phyloP scores from a whole-genome alignment of 306 rosid genomes.

The Casuarina cunninghamiana region DNA sequence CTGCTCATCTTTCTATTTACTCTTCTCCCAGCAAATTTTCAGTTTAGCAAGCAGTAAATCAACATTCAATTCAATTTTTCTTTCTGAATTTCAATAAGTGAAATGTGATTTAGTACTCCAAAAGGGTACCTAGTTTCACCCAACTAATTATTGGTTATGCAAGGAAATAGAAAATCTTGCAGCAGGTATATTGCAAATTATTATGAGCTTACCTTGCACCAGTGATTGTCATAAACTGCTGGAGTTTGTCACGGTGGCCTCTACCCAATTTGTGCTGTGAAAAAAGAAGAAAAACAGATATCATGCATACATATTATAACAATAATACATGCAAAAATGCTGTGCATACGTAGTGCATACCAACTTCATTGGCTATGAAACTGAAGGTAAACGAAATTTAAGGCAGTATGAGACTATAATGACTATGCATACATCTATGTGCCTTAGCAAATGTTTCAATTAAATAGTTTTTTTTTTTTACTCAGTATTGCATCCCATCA shows the following conservation, averaged over 20 bases:
- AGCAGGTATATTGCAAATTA: conserved; percentile 12
- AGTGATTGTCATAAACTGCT: conserved; percentile 89
- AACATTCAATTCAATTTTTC: neutral
- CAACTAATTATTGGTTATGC: neutral
- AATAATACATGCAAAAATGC: neutral
- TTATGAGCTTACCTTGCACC: conserved; percentile 73
- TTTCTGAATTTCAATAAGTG: neutral
- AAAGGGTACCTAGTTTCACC: neutral
- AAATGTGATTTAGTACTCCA: neutral
- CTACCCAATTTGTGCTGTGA: conserved; percentile 85
- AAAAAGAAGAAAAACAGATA: conserved; percentile 8
- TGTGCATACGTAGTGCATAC: neutral
- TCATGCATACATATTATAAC: neutral
- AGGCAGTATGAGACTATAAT: neutral
- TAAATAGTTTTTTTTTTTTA: too few species aligned
- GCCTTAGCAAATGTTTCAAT: neutral
- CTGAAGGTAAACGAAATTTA: neutral
- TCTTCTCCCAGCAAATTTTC: neutral
- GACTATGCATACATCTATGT: neutral
- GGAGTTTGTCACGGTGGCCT: conserved; percentile 94
- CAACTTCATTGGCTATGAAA: neutral
- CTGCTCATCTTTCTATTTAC: neutral
- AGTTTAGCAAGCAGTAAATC: neutral
- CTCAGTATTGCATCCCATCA: too few species aligned
- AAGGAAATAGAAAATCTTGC: conserved; percentile 5